Percentiles rank a stretch among this genome's conserved stretches.
These are phyloP conservation scores for Yamadazyma sp. DNA, from an alignment of 1,139 yeast genomes.

Conservation along the genomic window DNA sequence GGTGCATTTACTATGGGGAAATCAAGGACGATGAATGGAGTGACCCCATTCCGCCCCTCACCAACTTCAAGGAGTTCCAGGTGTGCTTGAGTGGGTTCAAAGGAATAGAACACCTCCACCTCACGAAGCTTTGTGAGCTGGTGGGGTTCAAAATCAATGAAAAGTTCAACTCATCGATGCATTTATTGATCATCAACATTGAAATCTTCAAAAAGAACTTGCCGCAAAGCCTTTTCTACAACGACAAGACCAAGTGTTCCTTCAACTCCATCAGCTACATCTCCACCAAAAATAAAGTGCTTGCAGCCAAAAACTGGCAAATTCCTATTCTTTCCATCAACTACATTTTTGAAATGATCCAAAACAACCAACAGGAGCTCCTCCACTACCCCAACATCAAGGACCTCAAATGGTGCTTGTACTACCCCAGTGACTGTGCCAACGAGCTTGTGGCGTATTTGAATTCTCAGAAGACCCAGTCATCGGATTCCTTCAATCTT, in stretches of 20 bases:
- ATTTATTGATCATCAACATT: conserved; percentile 63
- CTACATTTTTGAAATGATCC: conserved; percentile 48
- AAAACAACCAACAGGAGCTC: conserved; percentile 18
- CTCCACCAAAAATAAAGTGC: conserved; percentile 54
- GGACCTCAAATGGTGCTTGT: conserved; percentile 53
- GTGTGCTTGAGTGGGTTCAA: conserved; percentile 77
- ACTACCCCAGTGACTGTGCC: conserved; percentile 12
- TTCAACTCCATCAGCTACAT: conserved; percentile 35
- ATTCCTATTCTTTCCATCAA: conserved; percentile 58
- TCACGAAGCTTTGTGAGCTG: conserved; percentile 59
- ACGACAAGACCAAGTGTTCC: conserved; percentile 36
- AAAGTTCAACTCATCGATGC: conserved; percentile 55
- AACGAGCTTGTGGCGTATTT: conserved; percentile 3
- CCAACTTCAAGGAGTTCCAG: conserved; percentile 28
- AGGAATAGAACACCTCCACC: conserved; percentile 79
- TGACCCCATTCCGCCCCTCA: conserved; percentile 46
- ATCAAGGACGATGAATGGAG: conserved; percentile 73
- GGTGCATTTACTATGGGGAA: conserved; percentile 64
- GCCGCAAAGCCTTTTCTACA: conserved; percentile 25
- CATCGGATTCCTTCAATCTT: conserved; percentile 21
- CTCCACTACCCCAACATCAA: conserved; percentile 31
- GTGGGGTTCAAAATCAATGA: conserved; percentile 53
- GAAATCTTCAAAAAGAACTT: conserved; percentile 39
- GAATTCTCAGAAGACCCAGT: conserved; percentile 3
- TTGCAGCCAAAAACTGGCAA: conserved; percentile 56